phyloP scores from a whole-genome alignment of 2,329 filamentous ascomycete genomes.

The Colletotrichum musicola region DNA sequence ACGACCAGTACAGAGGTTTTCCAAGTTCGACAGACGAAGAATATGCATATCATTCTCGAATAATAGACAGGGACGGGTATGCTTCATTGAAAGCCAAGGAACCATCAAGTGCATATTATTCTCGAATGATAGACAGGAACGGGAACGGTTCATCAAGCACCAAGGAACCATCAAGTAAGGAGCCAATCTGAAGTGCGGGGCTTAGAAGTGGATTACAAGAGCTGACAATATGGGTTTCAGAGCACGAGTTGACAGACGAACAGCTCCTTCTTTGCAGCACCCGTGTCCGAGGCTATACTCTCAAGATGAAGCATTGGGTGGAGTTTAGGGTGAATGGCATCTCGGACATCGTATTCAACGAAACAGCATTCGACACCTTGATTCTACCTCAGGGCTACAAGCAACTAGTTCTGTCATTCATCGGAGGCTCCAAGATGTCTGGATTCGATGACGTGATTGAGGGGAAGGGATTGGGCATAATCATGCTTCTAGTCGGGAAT shows the following conservation, averaged over 20 bases:
- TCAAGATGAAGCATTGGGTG: neutral
- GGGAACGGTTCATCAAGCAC: too few species aligned
- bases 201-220: too few species aligned
- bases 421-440: neutral
- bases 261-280: neutral
- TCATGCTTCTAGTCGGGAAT: neutral
- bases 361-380: neutral
- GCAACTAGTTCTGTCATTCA: neutral
- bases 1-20: too few species aligned
- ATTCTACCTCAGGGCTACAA: neutral
- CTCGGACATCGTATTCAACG: neutral
- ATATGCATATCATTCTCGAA: too few species aligned
- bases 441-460: neutral
- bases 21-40: too few species aligned
- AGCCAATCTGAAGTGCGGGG: too few species aligned
- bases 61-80: too few species aligned
- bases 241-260: neutral
- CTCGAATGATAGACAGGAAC: too few species aligned
- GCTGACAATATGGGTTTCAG: too few species aligned
- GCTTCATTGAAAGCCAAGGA: too few species aligned
- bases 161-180: too few species aligned
- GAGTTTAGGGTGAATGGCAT: neutral
- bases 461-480: neutral
- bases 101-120: too few species aligned
- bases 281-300: neutral